Evolutionary conservation across 768 basidiomycete species (phyloP).

Genomic region (Panus rudis): DNA sequence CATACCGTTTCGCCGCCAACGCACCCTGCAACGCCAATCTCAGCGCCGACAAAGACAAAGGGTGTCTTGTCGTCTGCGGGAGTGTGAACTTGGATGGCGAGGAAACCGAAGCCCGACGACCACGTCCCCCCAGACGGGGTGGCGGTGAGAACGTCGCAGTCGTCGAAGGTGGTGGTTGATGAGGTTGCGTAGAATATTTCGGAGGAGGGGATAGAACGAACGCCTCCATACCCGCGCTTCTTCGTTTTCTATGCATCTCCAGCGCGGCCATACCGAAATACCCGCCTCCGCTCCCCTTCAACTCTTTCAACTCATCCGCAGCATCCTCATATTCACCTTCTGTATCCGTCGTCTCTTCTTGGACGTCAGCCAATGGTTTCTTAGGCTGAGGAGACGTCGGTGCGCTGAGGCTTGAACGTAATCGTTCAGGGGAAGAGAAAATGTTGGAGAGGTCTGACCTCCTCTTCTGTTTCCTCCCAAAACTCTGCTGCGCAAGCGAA

Average conservation of each 20-base stretch:
- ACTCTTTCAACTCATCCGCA: not conserved
- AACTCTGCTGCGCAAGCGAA: conserved; percentile 40
- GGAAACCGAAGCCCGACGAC: no score
- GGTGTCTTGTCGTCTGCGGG: conserved; percentile 54
- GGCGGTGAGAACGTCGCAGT: conserved; percentile 10
- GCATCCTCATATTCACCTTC: conserved; percentile 17
- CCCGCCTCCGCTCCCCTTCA: conserved; percentile 18
- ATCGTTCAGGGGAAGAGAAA: conserved; percentile 23
- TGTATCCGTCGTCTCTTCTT: conserved; percentile 26
- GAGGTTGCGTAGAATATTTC: conserved; percentile 13
- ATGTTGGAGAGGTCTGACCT: conserved; percentile 48
- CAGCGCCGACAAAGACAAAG: conserved; percentile 59
- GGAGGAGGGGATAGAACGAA: conserved; percentile 33
- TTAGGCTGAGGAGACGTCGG: conserved; percentile 28
- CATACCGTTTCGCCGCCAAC: conserved; percentile 64
- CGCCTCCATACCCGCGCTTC: conserved; percentile 40
- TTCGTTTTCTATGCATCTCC: conserved; percentile 48
- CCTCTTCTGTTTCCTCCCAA: conserved; percentile 45
- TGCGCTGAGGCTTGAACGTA: conserved; percentile 31
- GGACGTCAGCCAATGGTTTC: conserved; percentile 27
- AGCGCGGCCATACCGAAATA: conserved; percentile 60
- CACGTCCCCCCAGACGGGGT: no score
- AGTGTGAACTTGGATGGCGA: conserved; percentile 56
- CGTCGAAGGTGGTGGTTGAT: conserved; percentile 7
- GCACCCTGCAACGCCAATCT: conserved; percentile 58